phyloP scores from a whole-genome alignment of 805 yeast species.

The Cyberlindnera xylosilytica region DNA sequence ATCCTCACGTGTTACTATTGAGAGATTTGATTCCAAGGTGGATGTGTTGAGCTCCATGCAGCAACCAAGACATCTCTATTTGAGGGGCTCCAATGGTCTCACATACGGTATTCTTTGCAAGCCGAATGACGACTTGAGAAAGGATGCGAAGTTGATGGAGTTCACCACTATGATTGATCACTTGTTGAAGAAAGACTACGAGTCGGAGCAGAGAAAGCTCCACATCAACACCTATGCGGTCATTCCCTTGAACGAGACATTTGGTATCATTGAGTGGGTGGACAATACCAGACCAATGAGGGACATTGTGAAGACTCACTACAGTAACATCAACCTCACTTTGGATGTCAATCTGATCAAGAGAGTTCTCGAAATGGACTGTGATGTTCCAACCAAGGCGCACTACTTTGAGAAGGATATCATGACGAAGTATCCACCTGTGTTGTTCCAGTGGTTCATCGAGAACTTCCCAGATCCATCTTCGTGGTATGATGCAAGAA shows the following conservation, averaged over 20 bases:
- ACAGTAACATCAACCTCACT: slow-evolving; percentile 38
- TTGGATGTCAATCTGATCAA: slow-evolving; percentile 28
- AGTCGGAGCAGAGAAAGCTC: slow-evolving; percentile 69
- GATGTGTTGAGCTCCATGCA: slow-evolving; percentile 78
- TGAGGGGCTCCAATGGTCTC: slow-evolving; percentile 78
- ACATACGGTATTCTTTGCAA: slow-evolving; percentile 77
- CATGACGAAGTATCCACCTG: slow-evolving; percentile 51
- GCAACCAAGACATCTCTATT: slow-evolving; percentile 73
- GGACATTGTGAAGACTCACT: slow-evolving; percentile 48
- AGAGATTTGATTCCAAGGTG: slow-evolving; percentile 63
- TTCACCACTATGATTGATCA: slow-evolving; percentile 84
- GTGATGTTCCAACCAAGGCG: slow-evolving; percentile 32
- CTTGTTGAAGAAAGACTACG: slow-evolving; percentile 60
- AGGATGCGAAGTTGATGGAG: slow-evolving; percentile 90
- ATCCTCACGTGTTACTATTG: slow-evolving; percentile 49
- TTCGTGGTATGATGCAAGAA: slow-evolving; percentile 80
- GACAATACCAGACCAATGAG: slow-evolving; percentile 71
- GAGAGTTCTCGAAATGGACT: slow-evolving; percentile 25
- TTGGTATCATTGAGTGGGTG: slow-evolving; percentile 92
- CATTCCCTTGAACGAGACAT: slow-evolving; percentile 76
- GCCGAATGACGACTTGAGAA: slow-evolving; percentile 85
- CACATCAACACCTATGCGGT: slow-evolving; percentile 82
- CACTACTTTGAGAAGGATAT: slow-evolving; percentile 32
- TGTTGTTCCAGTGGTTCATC: slow-evolving; percentile 81
- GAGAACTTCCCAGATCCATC: slow-evolving; percentile 88